Evolutionary conservation across 148 eudicot genomes (phyloP).

Genomic region (Rhododendron molle): DNA sequence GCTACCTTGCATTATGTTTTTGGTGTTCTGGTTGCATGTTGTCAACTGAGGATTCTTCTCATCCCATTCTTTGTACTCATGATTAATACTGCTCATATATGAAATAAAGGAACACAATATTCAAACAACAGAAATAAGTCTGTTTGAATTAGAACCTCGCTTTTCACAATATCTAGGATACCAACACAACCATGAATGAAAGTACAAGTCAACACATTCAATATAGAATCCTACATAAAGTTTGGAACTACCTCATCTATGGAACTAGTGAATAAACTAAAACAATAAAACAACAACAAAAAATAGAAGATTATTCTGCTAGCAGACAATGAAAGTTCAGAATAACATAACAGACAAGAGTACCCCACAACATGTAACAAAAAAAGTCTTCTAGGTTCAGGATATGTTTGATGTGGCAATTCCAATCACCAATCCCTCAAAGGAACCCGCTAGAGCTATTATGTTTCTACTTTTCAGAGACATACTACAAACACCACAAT

Average conservation of each 20-base stretch:
- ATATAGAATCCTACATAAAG: background rate
- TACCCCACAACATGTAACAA: background rate
- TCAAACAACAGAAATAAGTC: conserved; percentile 9
- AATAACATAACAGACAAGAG: background rate
- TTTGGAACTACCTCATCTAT: too few relatives aligned
- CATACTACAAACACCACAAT: background rate
- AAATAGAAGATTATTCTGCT: background rate
- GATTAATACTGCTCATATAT: conserved; percentile 35
- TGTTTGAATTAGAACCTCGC: background rate
- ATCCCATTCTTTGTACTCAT: conserved; percentile 31
- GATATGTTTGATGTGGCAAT: background rate
- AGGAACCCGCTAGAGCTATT: background rate
- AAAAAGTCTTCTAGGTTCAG: background rate
- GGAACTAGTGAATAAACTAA: background rate
- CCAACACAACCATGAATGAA: background rate
- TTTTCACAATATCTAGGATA: background rate
- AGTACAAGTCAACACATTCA: background rate
- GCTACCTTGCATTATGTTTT: conserved; percentile 14
- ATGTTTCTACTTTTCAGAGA: background rate
- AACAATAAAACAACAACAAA: background rate
- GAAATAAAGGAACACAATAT: background rate
- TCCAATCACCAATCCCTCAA: background rate
- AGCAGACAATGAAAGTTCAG: background rate
- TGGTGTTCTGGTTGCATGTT: conserved; percentile 21
- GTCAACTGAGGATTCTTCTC: conserved; percentile 20